Conservation (phyloP, 2,329 filamentous ascomycete genomes). For the Atkinsonella hypoxylon region DNA sequence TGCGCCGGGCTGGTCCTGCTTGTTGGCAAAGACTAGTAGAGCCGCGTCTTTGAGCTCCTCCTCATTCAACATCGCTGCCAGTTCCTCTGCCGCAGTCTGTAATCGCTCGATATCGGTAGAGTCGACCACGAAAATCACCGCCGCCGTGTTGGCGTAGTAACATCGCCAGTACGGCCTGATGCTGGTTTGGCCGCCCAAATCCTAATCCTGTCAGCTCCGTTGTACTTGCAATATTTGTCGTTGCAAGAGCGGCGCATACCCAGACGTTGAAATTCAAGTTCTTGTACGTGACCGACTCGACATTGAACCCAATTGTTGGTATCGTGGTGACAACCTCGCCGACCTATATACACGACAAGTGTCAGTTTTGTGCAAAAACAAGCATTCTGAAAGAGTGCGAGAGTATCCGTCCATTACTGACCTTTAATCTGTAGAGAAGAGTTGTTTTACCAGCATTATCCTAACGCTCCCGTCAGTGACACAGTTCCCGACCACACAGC, state of each 20-base stretch:
- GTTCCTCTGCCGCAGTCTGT: conserved; percentile 82
- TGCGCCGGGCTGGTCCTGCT: conserved; percentile 94
- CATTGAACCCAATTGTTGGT: conserved; percentile 98
- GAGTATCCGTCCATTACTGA: conserved; percentile 22
- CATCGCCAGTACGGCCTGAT: conserved; percentile 98
- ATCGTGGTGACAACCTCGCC: conserved; percentile 98
- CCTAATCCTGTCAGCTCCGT: conserved; percentile 32
- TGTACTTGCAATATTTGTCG: neutral
- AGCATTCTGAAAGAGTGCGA: neutral
- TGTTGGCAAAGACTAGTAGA: conserved; percentile 93
- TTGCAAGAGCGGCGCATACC: conserved; percentile 40
- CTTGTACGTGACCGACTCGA: conserved; percentile 96
- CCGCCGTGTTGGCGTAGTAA: conserved; percentile 97
- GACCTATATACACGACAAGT: conserved; percentile 46
- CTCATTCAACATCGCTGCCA: conserved; percentile 91
- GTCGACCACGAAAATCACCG: conserved; percentile 97
- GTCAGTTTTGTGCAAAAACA: neutral
- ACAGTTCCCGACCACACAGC: neutral
- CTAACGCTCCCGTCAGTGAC: conserved; percentile 32
- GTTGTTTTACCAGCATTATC: conserved; percentile 99
- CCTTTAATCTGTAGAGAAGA: conserved; percentile 89
- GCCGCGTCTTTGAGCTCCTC: conserved; percentile 91
- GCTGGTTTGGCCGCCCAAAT: conserved; percentile 94
- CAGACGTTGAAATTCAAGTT: conserved; percentile 99
- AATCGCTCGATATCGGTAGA: conserved; percentile 94